Conservation (phyloP, 2,329 filamentous ascomycete species). For the Talaromyces sp. region DNA sequence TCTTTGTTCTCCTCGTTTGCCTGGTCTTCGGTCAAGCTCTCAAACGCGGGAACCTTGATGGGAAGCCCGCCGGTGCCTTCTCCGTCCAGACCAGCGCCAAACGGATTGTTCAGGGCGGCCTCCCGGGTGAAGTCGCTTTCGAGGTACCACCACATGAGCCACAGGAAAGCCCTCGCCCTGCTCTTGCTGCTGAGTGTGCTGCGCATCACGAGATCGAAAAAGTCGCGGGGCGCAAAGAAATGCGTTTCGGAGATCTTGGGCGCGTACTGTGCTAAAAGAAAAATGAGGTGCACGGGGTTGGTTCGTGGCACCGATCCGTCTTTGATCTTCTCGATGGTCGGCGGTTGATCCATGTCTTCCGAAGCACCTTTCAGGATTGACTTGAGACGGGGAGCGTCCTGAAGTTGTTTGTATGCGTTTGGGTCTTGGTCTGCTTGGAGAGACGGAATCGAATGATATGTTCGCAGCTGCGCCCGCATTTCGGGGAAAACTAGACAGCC, state of each 20-base stretch:
- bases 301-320: slow-evolving; percentile 64
- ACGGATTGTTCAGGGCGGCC: slow-evolving; percentile 83
- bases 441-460: slow-evolving; percentile 95
- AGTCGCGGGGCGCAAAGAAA: slow-evolving; percentile 78
- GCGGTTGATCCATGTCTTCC: slow-evolving; percentile 82
- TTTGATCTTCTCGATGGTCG: slow-evolving; percentile 77
- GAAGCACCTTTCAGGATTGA: slow-evolving; percentile 96
- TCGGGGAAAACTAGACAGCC: slow-evolving; percentile 81
- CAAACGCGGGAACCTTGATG: slow-evolving; percentile 42
- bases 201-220: slow-evolving; percentile 95
- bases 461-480: slow-evolving; percentile 95
- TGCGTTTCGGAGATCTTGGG: slow-evolving; percentile 89
- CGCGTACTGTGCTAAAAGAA: slow-evolving; percentile 84
- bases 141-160: slow-evolving; percentile 99
- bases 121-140: slow-evolving; percentile 91
- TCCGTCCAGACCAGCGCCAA: slow-evolving; percentile 54
- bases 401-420: slow-evolving; percentile 94
- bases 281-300: slow-evolving; percentile 95
- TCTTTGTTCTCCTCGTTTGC: slow-evolving; percentile 47
- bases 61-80: slow-evolving; percentile 39
- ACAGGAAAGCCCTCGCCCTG: slow-evolving; percentile 81
- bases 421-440: slow-evolving; percentile 91
- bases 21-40: slow-evolving; percentile 43
- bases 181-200: slow-evolving; percentile 74
- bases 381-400: slow-evolving; percentile 91